Evolutionary conservation across 495 filamentous ascomycete genomes (phyloP), one percentile per base, ranked within the genome.

Genomic region (Podospora fimiseda): DNA sequence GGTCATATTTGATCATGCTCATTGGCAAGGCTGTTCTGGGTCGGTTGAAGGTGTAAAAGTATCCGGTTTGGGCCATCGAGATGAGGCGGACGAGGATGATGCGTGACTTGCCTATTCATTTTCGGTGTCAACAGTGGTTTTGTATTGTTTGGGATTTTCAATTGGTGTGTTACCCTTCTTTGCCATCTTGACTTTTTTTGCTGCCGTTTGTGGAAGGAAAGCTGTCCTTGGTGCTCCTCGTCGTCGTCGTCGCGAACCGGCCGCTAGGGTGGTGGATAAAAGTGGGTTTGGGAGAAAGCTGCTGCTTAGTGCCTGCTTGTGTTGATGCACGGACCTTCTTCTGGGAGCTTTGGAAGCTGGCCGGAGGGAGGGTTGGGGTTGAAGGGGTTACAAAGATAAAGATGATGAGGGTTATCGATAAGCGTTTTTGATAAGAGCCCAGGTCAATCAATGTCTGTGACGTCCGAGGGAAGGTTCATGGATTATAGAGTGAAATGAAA

Each of bases 1-100:
- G 94, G 72, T 99, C 94, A 69, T 99, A 97, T 74, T 99, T 99
- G 58, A 97, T 77, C 90, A 97, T 95, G 73, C 87, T 92, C 70
- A 97, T 79, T 36, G 94, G 93, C 37, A 84, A 75, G 52, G 91
- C 78, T 20, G 77, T 74, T 46, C 94, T 85, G 14, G 91, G 90
- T 24, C 94, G 87, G 49, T 87, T 78, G 67, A 90, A 79, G 50
- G 88, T 94, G 68, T 88, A 88, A 77, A 89, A 99, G 77, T 87
- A 99, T 61, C 94, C 94, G 13, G 94, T 99, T 83, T 95, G 84
- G 55, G 94, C 94, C 94, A 97, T 99, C 50, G 90, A 95, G 69
- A 99, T 77, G 49, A 99, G 86, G 65, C 94, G 90, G 64, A 97
- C 93, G 62, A 84, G 77, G 63, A 97, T 82, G 48, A 90, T 87